Evolutionary conservation across 305 asterid genomes (phyloP).

Genomic region (Striga hermonthica): DNA sequence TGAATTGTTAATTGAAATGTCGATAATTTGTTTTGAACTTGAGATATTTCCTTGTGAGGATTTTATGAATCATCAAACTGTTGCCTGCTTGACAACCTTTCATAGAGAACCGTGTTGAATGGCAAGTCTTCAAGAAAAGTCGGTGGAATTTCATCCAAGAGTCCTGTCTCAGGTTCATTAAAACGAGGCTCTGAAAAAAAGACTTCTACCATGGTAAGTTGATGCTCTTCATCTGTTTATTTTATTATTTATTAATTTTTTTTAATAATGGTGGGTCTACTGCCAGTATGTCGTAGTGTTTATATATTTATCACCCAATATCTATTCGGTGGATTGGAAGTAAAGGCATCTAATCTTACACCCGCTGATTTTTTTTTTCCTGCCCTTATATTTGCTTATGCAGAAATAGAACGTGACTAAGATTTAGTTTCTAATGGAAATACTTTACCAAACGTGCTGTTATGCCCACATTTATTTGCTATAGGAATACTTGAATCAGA

Average conservation of each 20-base stretch:
- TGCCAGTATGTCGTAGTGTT: not conserved
- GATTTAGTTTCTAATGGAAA: not conserved
- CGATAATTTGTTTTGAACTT: not conserved
- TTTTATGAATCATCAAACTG: slow-evolving; percentile 7
- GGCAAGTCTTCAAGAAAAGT: slow-evolving; percentile 57
- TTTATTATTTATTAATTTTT: not conserved
- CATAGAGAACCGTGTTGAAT: slow-evolving; percentile 55
- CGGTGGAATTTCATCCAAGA: slow-evolving; percentile 45
- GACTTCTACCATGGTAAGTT: slow-evolving; percentile 53
- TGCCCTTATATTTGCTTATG: not conserved
- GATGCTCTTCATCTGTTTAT: not conserved
- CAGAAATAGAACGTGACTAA: not conserved
- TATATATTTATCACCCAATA: not conserved
- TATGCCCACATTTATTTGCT: not conserved
- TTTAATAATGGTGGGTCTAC: not conserved
- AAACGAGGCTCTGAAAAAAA: slow-evolving; percentile 57
- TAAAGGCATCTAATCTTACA: not conserved
- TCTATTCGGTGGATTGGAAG: not conserved
- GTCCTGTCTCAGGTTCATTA: slow-evolving; percentile 50
- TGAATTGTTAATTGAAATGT: slow-evolving; percentile 17
- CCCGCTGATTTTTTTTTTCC: not conserved
- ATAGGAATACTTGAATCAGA: not conserved
- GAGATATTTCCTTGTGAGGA: not conserved
- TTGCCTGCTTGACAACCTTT: slow-evolving; percentile 17
- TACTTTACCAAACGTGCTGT: not conserved